Evolutionary conservation across 2,329 filamentous ascomycete species (phyloP).

Genomic region (Zasmidium angulare): DNA sequence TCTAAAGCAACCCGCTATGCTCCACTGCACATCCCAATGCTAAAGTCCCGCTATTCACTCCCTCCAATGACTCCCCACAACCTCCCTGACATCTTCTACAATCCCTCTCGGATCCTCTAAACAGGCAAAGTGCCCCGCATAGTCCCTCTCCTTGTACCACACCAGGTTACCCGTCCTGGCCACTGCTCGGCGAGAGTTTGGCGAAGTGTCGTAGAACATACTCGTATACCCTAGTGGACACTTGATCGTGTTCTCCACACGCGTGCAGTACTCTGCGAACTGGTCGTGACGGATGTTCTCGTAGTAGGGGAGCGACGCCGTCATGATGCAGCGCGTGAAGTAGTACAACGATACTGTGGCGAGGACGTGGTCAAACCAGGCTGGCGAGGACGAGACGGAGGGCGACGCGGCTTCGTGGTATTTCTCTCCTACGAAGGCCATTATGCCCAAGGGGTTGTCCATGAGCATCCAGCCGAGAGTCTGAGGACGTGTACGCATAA

Average conservation of each 20-base stretch:
- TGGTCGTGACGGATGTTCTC: slow-evolving; percentile 41
- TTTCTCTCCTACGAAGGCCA: slow-evolving; percentile 48
- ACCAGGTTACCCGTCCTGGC: slow-evolving; percentile 37
- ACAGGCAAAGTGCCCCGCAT: slow-evolving; percentile 31
- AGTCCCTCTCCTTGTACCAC: slow-evolving; percentile 35
- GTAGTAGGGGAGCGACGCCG: slow-evolving; percentile 40
- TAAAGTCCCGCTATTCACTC: background rate
- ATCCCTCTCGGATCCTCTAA: slow-evolving; percentile 32
- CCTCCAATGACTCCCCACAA: slow-evolving; percentile 21
- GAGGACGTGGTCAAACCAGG: slow-evolving; percentile 35
- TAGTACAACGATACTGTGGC: slow-evolving; percentile 39
- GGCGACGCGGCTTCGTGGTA: slow-evolving; percentile 41
- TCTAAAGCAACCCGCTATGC: too few relatives aligned
- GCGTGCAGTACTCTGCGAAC: slow-evolving; percentile 38
- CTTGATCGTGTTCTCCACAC: slow-evolving; percentile 39
- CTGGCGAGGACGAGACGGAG: slow-evolving; percentile 32
- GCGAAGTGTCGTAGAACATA: slow-evolving; percentile 40
- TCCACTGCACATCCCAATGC: too few relatives aligned
- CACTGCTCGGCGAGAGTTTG: slow-evolving; percentile 36
- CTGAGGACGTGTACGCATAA: slow-evolving; percentile 45
- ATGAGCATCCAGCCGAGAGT: slow-evolving; percentile 45
- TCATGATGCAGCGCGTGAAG: slow-evolving; percentile 40
- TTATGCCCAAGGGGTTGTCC: slow-evolving; percentile 46
- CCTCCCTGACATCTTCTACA: slow-evolving; percentile 29
- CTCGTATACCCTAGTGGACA: slow-evolving; percentile 40